Conservation (phyloP, 2,329 filamentous ascomycete species). For the Penicillium hesseltinei region DNA sequence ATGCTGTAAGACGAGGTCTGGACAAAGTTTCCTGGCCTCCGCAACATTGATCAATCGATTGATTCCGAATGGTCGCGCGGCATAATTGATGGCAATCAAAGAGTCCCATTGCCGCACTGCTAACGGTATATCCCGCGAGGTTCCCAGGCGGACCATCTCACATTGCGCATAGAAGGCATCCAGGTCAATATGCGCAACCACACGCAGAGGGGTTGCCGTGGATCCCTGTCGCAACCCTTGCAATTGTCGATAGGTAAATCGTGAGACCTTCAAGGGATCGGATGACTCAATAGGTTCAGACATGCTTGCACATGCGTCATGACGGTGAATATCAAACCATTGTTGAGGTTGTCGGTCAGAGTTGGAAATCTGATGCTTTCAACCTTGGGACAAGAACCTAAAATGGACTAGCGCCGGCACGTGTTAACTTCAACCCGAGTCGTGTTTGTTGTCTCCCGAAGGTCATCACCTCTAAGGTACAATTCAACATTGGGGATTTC, state of each 20-base stretch:
- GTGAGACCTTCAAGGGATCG: slow-evolving; percentile 52
- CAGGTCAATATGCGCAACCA: slow-evolving; percentile 88
- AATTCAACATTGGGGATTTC: not conserved
- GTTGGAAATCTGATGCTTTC: slow-evolving; percentile 17
- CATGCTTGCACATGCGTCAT: slow-evolving; percentile 23
- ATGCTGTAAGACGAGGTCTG: slow-evolving; percentile 80
- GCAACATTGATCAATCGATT: slow-evolving; percentile 72
- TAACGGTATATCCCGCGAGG: slow-evolving; percentile 72
- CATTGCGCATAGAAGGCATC: slow-evolving; percentile 98
- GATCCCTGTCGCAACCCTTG: slow-evolving; percentile 70
- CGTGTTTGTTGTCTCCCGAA: slow-evolving; percentile 1
- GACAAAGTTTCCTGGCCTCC: slow-evolving; percentile 85
- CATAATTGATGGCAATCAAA: slow-evolving; percentile 94
- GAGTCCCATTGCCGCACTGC: slow-evolving; percentile 96
- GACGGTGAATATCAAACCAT: not conserved
- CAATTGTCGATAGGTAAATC: slow-evolving; percentile 82
- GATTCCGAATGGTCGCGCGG: slow-evolving; percentile 77
- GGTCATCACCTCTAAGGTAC: not conserved
- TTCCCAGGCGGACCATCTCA: slow-evolving; percentile 81
- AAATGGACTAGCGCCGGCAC: slow-evolving; percentile 18
- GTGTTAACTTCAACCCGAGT: slow-evolving; percentile 13
- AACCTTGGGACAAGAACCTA: slow-evolving; percentile 10
- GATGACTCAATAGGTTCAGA: slow-evolving; percentile 46
- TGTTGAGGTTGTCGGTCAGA: not conserved
- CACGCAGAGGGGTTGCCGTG: slow-evolving; percentile 73